Percentiles rank a stretch among this genome's conserved stretches.
phyloP scores from a whole-genome alignment of 2,329 filamentous ascomycete genomes.

The Ascocoryne sarcoides region DNA sequence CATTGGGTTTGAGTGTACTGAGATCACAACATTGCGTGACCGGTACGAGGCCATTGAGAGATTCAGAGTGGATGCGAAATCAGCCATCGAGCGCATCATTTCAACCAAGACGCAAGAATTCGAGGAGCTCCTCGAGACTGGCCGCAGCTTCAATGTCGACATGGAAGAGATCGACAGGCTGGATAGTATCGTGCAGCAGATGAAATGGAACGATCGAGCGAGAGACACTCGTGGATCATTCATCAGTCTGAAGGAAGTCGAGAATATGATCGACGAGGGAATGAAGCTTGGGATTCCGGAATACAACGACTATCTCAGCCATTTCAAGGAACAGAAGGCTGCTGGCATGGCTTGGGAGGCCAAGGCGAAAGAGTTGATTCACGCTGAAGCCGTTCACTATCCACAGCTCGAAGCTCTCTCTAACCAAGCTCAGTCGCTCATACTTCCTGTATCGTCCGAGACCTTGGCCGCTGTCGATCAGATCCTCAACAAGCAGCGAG shows the following conservation, averaged over 20 bases:
- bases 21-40: constrained; percentile 79
- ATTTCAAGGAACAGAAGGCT: constrained; percentile 66
- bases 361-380: constrained; percentile 86
- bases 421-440: constrained; percentile 60
- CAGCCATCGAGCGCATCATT: constrained; percentile 58
- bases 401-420: constrained; percentile 89
- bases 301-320: constrained; percentile 70
- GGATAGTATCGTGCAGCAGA: constrained; percentile 70
- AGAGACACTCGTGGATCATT: constrained; percentile 53
- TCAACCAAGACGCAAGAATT: constrained; percentile 62
- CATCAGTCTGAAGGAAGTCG: constrained; percentile 69
- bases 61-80: constrained; percentile 70
- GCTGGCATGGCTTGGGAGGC: constrained; percentile 83
- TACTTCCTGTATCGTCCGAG: constrained; percentile 71
- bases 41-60: constrained; percentile 74
- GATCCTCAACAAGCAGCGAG: constrained; percentile 90
- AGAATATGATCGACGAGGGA: constrained; percentile 69
- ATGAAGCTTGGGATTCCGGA: constrained; percentile 67
- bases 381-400: constrained; percentile 86
- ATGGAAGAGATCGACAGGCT: constrained; percentile 80
- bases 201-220: constrained; percentile 81
- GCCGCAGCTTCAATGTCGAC: constrained; percentile 82
- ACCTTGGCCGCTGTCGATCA: constrained; percentile 79
- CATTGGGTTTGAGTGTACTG: constrained; percentile 86
- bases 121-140: constrained; percentile 84